Evolutionary conservation across 2,329 filamentous ascomycete species (phyloP).

Genomic region (Hypoxylon sp.): DNA sequence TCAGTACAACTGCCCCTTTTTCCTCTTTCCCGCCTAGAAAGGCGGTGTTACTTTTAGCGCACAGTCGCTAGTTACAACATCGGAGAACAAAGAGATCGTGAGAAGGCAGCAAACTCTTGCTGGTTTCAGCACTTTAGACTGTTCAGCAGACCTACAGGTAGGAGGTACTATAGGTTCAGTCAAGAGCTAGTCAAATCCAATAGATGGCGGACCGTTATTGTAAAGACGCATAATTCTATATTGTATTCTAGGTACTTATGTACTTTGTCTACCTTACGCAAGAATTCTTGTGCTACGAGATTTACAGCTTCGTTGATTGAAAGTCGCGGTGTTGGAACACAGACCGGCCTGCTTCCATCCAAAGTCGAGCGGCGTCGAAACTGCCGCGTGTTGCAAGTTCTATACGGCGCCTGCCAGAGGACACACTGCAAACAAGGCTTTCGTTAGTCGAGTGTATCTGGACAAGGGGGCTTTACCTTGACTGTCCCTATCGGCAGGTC

Average conservation of each 20-base stretch:
- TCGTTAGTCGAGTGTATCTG: slow-evolving; percentile 20
- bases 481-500: not conserved
- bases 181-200: too few relatives aligned
- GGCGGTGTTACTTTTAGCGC: not conserved
- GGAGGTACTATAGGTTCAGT: too few relatives aligned
- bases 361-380: not conserved
- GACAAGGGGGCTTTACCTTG: slow-evolving; percentile 23
- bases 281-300: not conserved
- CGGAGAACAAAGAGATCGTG: slow-evolving; percentile 23
- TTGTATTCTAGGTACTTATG: not conserved
- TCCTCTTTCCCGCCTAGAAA: not conserved
- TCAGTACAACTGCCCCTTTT: slow-evolving; percentile 4
- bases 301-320: not conserved
- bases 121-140: slow-evolving; percentile 27
- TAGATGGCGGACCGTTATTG: not conserved
- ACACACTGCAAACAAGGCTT: slow-evolving; percentile 15
- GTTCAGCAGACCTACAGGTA: too few relatives aligned
- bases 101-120: slow-evolving; percentile 17
- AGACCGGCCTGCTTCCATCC: not conserved
- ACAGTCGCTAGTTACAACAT: not conserved
- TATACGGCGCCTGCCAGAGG: not conserved
- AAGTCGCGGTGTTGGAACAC: not conserved
- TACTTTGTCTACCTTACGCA: not conserved
- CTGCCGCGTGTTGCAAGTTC: slow-evolving; percentile 13
- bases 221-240: not conserved